A percentile compares a stretch with the other conserved stretches of the same genome.
Conservation (phyloP, 352 stramenopile species). For the Globisporangium nagaii region DNA sequence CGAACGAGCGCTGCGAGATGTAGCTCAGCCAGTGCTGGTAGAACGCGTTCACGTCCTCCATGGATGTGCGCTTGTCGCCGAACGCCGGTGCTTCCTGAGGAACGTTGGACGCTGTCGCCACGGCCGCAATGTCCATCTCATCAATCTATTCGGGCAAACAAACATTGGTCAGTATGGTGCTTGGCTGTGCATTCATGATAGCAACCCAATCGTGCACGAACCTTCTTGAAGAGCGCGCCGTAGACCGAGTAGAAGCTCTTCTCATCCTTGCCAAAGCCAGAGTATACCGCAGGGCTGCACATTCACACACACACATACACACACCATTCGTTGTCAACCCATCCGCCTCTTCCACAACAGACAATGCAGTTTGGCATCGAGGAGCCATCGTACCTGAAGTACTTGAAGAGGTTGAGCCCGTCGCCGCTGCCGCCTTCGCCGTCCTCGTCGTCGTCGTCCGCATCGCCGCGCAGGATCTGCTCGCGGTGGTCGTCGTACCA, state of each 20-base stretch:
- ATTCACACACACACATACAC: background rate
- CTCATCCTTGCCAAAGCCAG: slow-evolving; percentile 66
- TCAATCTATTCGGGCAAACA: slow-evolving; percentile 81
- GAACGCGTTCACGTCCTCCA: slow-evolving; percentile 59
- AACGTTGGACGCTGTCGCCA: background rate
- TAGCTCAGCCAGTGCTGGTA: slow-evolving; percentile 82
- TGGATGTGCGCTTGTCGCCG: slow-evolving; percentile 29
- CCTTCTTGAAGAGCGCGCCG: slow-evolving; percentile 62
- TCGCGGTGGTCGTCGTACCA: slow-evolving; percentile 89
- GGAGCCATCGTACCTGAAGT: slow-evolving; percentile 60
- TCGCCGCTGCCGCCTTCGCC: slow-evolving; percentile 29
- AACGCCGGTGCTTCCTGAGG: slow-evolving; percentile 33
- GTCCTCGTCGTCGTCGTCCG: slow-evolving; percentile 23
- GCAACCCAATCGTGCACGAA: background rate
- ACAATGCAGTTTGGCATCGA: too few relatives aligned
- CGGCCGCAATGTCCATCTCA: slow-evolving; percentile 39
- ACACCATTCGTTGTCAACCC: slow-evolving; percentile 5
- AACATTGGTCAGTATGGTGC: too few relatives aligned
- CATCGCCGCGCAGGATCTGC: slow-evolving; percentile 75
- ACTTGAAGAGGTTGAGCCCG: slow-evolving; percentile 71
- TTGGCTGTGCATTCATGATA: too few relatives aligned
- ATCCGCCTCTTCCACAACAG: background rate
- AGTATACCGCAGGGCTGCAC: slow-evolving; percentile 53
- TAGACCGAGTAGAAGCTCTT: slow-evolving; percentile 82
- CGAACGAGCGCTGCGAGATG: slow-evolving; percentile 63